These are phyloP conservation scores for Vicia faba DNA, from an alignment of 306 rosid genomes.

Conservation along the genomic window DNA sequence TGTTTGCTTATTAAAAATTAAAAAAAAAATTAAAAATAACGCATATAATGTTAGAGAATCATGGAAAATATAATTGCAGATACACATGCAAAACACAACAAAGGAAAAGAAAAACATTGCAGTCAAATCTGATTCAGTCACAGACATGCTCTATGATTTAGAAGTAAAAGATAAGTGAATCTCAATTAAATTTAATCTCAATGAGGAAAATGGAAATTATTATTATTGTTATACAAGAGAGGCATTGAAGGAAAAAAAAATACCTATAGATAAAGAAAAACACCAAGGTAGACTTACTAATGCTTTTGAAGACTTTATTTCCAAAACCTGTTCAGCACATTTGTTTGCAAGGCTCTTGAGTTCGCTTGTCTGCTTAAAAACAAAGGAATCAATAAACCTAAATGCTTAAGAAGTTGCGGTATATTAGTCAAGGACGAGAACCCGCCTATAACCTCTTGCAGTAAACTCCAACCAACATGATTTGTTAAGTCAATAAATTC, in stretches of 20 bases:
- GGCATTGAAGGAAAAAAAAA: slow-evolving; percentile 21
- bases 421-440: slow-evolving; percentile 10
- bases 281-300: slow-evolving; percentile 53
- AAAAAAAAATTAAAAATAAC: neutral
- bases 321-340: slow-evolving; percentile 66
- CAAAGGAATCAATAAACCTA: slow-evolving; percentile 36
- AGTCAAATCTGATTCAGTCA: slow-evolving; percentile 13
- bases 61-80: slow-evolving; percentile 1
- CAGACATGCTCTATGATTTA: slow-evolving; percentile 9
- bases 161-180: slow-evolving; percentile 9
- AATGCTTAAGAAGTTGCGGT: slow-evolving; percentile 19
- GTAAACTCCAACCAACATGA: slow-evolving; percentile 11
- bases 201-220: slow-evolving; percentile 22
- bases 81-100: slow-evolving; percentile 3
- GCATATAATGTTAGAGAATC: slow-evolving; percentile 6
- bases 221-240: neutral
- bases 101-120: slow-evolving; percentile 13
- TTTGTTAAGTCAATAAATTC: slow-evolving; percentile 26
- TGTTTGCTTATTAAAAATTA: too few species aligned
- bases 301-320: slow-evolving; percentile 73
- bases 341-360: slow-evolving; percentile 55
- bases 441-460: slow-evolving; percentile 21
- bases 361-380: slow-evolving; percentile 60
- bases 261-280: slow-evolving; percentile 7
- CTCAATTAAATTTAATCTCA: slow-evolving; percentile 6